These are phyloP conservation scores for Magnusiomyces ingens DNA, from an alignment of 1,139 yeast genomes.

Conservation along the genomic window DNA sequence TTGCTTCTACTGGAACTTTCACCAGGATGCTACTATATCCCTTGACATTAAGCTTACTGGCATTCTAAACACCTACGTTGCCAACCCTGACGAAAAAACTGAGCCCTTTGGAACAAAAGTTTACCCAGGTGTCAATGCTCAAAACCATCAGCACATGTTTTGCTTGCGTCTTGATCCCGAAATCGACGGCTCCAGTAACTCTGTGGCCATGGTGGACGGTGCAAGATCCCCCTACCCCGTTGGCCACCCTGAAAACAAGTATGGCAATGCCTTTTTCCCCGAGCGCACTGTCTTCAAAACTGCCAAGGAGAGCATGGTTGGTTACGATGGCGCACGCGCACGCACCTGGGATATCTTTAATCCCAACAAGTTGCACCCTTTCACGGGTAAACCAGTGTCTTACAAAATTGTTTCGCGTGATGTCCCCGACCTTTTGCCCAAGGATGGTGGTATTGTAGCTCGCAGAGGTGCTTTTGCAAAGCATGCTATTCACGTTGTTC, in stretches of 20 bases:
- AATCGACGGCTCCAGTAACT: constrained; percentile 71
- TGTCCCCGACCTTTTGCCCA: constrained; percentile 66
- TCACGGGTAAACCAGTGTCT: constrained; percentile 68
- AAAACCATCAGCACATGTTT: constrained; percentile 79
- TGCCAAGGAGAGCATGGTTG: constrained; percentile 57
- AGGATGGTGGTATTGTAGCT: constrained; percentile 65
- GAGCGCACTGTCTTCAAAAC: constrained; percentile 60
- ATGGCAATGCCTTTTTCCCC: constrained; percentile 67
- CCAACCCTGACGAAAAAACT: constrained; percentile 55
- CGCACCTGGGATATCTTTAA: constrained; percentile 78
- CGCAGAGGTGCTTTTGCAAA: constrained; percentile 82
- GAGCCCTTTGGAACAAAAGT: constrained; percentile 79
- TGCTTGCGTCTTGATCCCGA: constrained; percentile 75
- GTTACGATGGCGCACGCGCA: constrained; percentile 53
- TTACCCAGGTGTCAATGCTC: constrained; percentile 76
- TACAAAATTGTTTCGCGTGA: constrained; percentile 74
- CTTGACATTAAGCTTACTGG: constrained; percentile 76
- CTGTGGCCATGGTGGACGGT: constrained; percentile 67
- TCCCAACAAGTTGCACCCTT: constrained; percentile 57
- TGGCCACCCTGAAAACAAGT: constrained; percentile 59
- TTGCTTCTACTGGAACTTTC: constrained; percentile 73
- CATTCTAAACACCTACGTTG: constrained; percentile 58
- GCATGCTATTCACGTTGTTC: constrained; percentile 59
- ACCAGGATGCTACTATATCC: constrained; percentile 78
- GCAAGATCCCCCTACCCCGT: constrained; percentile 50